Conservation (phyloP, 1,284 basidiomycete genomes). For the Peniophora sp. region DNA sequence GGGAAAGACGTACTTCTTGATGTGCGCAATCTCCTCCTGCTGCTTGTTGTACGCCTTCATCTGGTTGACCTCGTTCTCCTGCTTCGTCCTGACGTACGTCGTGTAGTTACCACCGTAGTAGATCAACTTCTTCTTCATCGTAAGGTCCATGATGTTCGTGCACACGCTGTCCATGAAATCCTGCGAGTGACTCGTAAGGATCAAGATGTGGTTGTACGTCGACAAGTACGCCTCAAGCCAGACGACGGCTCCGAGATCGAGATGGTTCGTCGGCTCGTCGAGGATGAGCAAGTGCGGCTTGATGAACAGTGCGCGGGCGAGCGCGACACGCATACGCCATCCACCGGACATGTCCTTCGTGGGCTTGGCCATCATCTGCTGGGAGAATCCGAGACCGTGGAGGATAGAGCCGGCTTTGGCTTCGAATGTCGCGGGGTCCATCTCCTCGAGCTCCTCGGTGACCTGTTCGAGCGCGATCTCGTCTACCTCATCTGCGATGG, state of each 20-base stretch:
- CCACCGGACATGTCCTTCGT: slow-evolving; percentile 99
- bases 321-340: slow-evolving; percentile 98
- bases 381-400: slow-evolving; percentile 92
- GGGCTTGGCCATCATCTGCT: slow-evolving; percentile 91
- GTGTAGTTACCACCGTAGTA: slow-evolving; percentile 98
- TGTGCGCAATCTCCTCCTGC: slow-evolving; percentile 97
- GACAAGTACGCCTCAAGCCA: slow-evolving; percentile 98
- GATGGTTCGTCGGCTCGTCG: slow-evolving; percentile 85
- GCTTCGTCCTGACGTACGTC: slow-evolving; percentile 92
- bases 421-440: slow-evolving; percentile 95
- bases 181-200: slow-evolving; percentile 93
- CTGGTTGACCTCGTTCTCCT: slow-evolving; percentile 98
- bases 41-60: slow-evolving; percentile 99
- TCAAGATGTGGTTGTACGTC: slow-evolving; percentile 97
- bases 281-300: slow-evolving; percentile 93
- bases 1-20: slow-evolving; percentile 69
- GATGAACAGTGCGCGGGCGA: slow-evolving; percentile 92
- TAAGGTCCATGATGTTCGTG: slow-evolving; percentile 98
- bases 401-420: slow-evolving; percentile 93
- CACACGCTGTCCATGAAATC: slow-evolving; percentile 98
- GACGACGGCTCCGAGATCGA: slow-evolving; percentile 96
- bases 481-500: slow-evolving; percentile 83
- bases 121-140: slow-evolving; percentile 77
- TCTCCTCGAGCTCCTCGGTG: slow-evolving; percentile 95
- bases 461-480: slow-evolving; percentile 79